These are phyloP conservation scores for Xylogone sp. DNA, from an alignment of 2,329 filamentous ascomycete genomes.

Conservation along the genomic window DNA sequence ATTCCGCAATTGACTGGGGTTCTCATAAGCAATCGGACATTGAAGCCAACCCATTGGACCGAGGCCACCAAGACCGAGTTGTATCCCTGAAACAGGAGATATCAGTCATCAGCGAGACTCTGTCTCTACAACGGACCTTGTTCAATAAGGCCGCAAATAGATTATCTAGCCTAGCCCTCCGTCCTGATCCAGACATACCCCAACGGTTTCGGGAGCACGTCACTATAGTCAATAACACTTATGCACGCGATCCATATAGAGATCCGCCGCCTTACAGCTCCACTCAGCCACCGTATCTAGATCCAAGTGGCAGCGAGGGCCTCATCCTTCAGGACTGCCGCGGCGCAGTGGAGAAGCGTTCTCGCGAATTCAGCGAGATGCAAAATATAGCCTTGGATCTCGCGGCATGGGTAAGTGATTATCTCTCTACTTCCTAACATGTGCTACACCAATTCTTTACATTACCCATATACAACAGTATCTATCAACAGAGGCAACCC, in stretches of 20 bases:
- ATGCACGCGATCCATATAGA: too few relatives aligned
- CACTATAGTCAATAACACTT: too few relatives aligned
- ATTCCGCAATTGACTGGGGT: too few relatives aligned
- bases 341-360: slow-evolving; percentile 12
- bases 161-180: not conserved
- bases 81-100: slow-evolving; percentile 18
- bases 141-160: slow-evolving; percentile 1
- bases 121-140: slow-evolving; percentile 12
- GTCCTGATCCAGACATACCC: not conserved
- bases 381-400: slow-evolving; percentile 12
- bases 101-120: slow-evolving; percentile 14
- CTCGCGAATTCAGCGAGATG: slow-evolving; percentile 16
- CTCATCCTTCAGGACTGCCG: slow-evolving; percentile 15
- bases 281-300: slow-evolving; percentile 2
- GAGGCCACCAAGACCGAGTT: slow-evolving; percentile 17
- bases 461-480: too few relatives aligned
- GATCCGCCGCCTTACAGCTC: not conserved
- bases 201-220: too few relatives aligned
- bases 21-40: slow-evolving; percentile 18
- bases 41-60: slow-evolving; percentile 14
- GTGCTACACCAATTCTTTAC: too few relatives aligned
- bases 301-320: slow-evolving; percentile 13
- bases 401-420: slow-evolving; percentile 14
- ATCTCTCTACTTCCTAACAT: too few relatives aligned
- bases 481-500: too few relatives aligned